Percentiles rank a stretch among this genome's conserved stretches.
Evolutionary conservation across 73 alveolate species (phyloP).

Genomic region (Paramecium bursaria): DNA sequence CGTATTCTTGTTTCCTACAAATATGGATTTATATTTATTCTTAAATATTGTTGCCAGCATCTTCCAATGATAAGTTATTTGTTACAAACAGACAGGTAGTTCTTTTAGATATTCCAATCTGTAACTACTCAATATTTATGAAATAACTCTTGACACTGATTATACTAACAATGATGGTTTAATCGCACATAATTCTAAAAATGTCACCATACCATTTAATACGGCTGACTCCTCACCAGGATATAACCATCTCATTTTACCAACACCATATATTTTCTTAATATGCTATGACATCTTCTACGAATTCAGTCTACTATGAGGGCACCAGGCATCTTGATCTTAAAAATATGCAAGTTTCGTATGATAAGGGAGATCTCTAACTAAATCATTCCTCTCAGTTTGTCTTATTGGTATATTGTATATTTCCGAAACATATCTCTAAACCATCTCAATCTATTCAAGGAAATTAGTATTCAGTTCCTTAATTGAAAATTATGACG

Average conservation of each 20-base stretch:
- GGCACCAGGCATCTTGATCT: too few species aligned
- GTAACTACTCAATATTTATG: not conserved
- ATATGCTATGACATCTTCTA: too few species aligned
- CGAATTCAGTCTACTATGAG: too few species aligned
- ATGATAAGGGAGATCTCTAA: too few species aligned
- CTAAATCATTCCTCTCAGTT: too few species aligned
- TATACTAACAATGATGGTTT: slow-evolving; percentile 16
- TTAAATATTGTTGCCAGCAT: slow-evolving; percentile 44
- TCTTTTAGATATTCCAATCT: not conserved
- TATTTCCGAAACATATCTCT: slow-evolving; percentile 33
- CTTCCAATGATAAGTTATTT: slow-evolving; percentile 37
- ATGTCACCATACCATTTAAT: not conserved
- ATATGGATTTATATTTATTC: not conserved
- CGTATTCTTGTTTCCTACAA: not conserved
- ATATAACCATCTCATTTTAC: slow-evolving; percentile 18
- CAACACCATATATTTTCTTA: not conserved
- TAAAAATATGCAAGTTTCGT: too few species aligned
- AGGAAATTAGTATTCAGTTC: too few species aligned
- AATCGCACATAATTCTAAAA: slow-evolving; percentile 1
- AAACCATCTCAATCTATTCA: too few species aligned
- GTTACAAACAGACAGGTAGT: slow-evolving; percentile 11
- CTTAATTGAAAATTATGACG: too few species aligned
- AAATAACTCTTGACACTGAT: not conserved
- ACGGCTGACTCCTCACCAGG: slow-evolving; percentile 51
- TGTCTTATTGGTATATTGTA: too few species aligned